A percentile compares a stretch with the other conserved stretches of the same genome.
Conservation (phyloP, 441 rosid species). For the Bocquillonia castaneifolia region DNA sequence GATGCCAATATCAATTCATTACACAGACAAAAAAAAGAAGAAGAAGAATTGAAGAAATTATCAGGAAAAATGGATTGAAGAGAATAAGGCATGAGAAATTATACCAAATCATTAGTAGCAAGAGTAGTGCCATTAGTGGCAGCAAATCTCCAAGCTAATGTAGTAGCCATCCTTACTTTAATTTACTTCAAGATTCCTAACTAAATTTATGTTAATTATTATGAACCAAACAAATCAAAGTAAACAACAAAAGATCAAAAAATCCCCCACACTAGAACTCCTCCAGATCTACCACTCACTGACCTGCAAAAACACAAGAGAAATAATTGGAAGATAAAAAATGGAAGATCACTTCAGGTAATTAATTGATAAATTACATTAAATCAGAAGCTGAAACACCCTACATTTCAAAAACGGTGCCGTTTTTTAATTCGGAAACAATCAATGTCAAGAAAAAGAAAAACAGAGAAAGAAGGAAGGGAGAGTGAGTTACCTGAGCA, state of each 20-base stretch:
- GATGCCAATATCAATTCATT: too few relatives aligned
- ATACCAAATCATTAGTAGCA: conserved; percentile 69
- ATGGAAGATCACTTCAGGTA: too few relatives aligned
- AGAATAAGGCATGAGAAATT: neutral
- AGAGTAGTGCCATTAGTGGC: conserved; percentile 71
- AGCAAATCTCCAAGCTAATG: conserved; percentile 84
- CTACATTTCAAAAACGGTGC: too few relatives aligned
- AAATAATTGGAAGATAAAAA: too few relatives aligned
- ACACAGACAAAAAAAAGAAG: too few relatives aligned
- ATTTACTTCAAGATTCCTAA: conserved; percentile 36
- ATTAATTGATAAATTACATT: too few relatives aligned
- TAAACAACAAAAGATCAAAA: conserved; percentile 27
- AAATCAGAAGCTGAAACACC: too few relatives aligned
- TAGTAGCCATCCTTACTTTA: conserved; percentile 56
- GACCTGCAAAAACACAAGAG: too few relatives aligned
- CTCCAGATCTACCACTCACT: too few relatives aligned
- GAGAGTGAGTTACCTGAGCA: conserved; percentile 2
- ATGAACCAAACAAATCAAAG: neutral
- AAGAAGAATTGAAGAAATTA: too few relatives aligned
- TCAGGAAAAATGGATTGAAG: neutral
- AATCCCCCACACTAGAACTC: conserved; percentile 32
- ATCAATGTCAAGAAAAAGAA: neutral
- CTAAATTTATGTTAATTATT: neutral
- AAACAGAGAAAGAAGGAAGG: conserved; percentile 8
- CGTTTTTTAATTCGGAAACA: conserved; percentile 5